A percentile compares a stretch with the other conserved stretches of the same genome.
phyloP scores from a whole-genome alignment of 1,284 basidiomycete species.

The Cronartium quercuum region DNA sequence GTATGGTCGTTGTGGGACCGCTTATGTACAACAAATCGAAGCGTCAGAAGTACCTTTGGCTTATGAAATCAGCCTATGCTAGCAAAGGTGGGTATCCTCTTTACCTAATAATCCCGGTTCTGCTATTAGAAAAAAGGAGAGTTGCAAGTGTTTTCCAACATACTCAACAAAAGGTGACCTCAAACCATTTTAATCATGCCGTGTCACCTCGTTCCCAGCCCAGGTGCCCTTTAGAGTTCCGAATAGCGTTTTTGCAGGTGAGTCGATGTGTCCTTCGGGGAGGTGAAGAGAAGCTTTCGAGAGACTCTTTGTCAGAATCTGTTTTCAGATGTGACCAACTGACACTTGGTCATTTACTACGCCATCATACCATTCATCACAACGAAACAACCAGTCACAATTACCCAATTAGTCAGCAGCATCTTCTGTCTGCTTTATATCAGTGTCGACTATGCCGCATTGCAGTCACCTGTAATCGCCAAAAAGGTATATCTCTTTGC shows the following conservation, averaged over 20 bases:
- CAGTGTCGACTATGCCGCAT: neutral
- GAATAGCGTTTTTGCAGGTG: neutral
- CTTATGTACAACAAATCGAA: neutral
- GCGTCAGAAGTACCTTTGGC: neutral
- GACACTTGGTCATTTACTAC: too few relatives aligned
- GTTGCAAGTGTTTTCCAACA: too few relatives aligned
- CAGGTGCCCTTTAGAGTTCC: neutral
- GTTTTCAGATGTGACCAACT: neutral
- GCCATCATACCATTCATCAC: neutral
- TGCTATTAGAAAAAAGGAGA: too few relatives aligned
- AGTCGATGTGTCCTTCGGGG: neutral
- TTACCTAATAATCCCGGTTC: too few relatives aligned
- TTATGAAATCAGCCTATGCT: neutral
- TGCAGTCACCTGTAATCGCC: neutral
- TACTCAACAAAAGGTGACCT: too few relatives aligned
- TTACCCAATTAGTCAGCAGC: neutral
- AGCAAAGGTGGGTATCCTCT: neutral
- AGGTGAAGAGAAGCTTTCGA: neutral
- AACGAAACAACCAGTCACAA: neutral
- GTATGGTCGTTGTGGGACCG: neutral
- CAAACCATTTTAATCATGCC: neutral
- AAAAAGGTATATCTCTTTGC: neutral
- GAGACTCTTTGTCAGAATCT: neutral
- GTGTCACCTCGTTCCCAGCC: neutral
- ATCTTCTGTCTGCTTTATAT: neutral